These are phyloP conservation scores for Aspergillus sp. DNA, from an alignment of 2,329 filamentous ascomycete species.

Conservation along the genomic window DNA sequence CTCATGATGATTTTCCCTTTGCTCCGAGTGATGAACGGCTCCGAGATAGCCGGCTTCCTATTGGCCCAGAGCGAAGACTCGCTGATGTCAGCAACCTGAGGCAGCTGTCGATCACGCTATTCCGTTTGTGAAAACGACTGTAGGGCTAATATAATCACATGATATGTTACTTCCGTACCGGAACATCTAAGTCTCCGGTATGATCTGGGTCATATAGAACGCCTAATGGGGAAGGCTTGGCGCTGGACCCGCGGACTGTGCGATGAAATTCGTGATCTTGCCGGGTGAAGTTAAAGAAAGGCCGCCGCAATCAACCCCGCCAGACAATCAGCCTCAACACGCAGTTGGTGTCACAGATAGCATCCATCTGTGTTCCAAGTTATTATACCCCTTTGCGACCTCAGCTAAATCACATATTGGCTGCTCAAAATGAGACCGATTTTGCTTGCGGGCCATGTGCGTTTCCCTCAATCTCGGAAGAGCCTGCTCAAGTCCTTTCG, in stretches of 20 bases:
- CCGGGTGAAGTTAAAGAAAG: conserved; percentile 23
- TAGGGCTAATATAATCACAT: conserved; percentile 30
- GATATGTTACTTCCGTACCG: conserved; percentile 22
- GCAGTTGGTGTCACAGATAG: conserved; percentile 22
- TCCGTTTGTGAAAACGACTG: background rate
- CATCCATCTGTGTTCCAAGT: conserved; percentile 11
- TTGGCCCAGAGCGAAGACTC: background rate
- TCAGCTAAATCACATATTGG: conserved; percentile 22
- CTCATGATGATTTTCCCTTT: background rate
- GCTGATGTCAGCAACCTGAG: conserved; percentile 10
- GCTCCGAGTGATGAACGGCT: background rate
- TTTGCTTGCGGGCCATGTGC: conserved; percentile 86
- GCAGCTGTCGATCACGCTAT: background rate
- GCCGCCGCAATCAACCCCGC: conserved; percentile 25
- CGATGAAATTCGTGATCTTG: conserved; percentile 42
- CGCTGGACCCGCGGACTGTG: conserved; percentile 36
- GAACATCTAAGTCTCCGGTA: conserved; percentile 25
- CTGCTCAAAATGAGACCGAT: conserved; percentile 84
- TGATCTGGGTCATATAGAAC: conserved; percentile 19
- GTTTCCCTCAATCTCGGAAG: conserved; percentile 28
- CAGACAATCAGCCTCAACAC: conserved; percentile 26
- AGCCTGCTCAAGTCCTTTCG: conserved; percentile 4
- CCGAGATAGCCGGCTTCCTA: background rate
- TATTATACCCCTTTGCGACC: conserved; percentile 13
- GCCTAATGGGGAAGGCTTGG: conserved; percentile 31